phyloP scores from a whole-genome alignment of 257 asterid genomes.

The Leptodermis oblonga region DNA sequence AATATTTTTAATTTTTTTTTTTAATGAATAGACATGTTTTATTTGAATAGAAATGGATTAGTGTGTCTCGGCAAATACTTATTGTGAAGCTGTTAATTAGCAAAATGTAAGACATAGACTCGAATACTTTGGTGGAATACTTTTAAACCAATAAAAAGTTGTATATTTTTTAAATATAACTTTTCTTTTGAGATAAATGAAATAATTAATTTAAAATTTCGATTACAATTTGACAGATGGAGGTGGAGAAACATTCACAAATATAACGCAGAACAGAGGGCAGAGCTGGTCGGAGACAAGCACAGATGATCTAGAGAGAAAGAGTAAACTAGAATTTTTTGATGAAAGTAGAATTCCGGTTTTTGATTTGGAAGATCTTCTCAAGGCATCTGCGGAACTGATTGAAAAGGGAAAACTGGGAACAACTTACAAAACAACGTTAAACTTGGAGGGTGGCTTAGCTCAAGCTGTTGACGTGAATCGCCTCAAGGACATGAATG shows the following conservation, averaged over 20 bases:
- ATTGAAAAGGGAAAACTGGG: conserved; percentile 60
- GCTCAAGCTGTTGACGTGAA: conserved; percentile 64
- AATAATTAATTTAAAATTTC: neutral
- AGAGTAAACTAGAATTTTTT: conserved; percentile 37
- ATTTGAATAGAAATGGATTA: too few relatives aligned
- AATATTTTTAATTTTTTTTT: too few relatives aligned
- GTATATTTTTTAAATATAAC: too few relatives aligned
- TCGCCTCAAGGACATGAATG: conserved; percentile 40
- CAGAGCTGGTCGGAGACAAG: too few relatives aligned
- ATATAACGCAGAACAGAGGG: neutral
- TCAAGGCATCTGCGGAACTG: conserved; percentile 60
- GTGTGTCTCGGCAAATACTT: too few relatives aligned
- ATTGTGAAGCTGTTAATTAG: too few relatives aligned
- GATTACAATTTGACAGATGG: neutral
- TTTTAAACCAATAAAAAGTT: too few relatives aligned
- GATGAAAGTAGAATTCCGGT: conserved; percentile 24
- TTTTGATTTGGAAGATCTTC: conserved; percentile 63
- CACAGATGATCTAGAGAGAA: too few relatives aligned
- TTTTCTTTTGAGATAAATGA: too few relatives aligned
- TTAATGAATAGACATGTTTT: too few relatives aligned
- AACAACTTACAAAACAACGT: conserved; percentile 58
- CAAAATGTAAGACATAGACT: too few relatives aligned
- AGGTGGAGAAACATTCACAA: conserved; percentile 37
- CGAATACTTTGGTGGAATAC: too few relatives aligned
- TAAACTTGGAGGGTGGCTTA: conserved; percentile 57